phyloP scores from a whole-genome alignment of 306 rosid genomes.

The Gastrolobium villosum region DNA sequence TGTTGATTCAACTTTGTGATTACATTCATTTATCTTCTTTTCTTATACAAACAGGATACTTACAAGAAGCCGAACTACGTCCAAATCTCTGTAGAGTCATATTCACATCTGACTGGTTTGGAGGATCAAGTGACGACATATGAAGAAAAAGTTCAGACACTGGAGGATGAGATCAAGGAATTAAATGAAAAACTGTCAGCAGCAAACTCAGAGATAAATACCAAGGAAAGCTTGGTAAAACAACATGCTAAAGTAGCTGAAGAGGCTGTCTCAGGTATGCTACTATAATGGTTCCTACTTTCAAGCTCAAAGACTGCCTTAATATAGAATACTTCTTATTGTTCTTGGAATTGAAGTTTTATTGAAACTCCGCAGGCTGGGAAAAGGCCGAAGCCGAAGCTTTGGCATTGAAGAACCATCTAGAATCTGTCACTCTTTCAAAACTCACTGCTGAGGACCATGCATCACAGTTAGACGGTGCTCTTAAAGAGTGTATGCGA shows the following conservation, averaged over 20 bases:
- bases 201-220: constrained; percentile 82
- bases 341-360: constrained; percentile 33
- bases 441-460: constrained; percentile 97
- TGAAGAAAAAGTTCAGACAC: constrained; percentile 75
- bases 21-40: constrained; percentile 28
- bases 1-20: constrained; percentile 35
- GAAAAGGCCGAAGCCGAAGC: constrained; percentile 99
- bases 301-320: constrained; percentile 25
- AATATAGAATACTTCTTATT: constrained; percentile 26
- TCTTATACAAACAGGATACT: constrained; percentile 59
- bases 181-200: constrained; percentile 80
- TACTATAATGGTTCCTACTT: constrained; percentile 18
- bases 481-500: constrained; percentile 98
- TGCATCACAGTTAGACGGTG: constrained; percentile 96
- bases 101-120: constrained; percentile 84
- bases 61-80: constrained; percentile 89
- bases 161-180: constrained; percentile 78
- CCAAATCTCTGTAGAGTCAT: constrained; percentile 95
- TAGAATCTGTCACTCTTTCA: constrained; percentile 87
- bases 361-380: constrained; percentile 77
- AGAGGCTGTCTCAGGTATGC: constrained; percentile 97
- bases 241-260: constrained; percentile 99
- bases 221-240: constrained; percentile 85
- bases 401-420: constrained; percentile 84
- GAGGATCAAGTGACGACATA: constrained; percentile 88